Evolutionary conservation across 352 stramenopile genomes (phyloP), one percentile per base, ranked within the genome.

Genomic region (Phytophthora ohioensis): DNA sequence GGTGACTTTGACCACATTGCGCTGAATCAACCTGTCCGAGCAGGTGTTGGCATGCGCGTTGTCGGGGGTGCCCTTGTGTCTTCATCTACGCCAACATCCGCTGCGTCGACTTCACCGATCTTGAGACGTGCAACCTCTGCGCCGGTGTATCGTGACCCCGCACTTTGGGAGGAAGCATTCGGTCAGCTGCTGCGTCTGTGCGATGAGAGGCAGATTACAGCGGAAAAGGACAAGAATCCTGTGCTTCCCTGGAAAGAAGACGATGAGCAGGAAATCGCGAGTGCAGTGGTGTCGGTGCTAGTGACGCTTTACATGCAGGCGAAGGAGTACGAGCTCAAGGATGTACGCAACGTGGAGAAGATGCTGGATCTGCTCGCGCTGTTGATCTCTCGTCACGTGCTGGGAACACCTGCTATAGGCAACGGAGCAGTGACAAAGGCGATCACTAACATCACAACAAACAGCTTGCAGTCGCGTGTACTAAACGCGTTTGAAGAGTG

Each of bases 31-130:
- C 88, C 82, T 21, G 84, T 97, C 21, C 90, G 91, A 46, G 92
- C 82, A 15, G 89, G 87, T 4, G 85, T 92, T 6, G 92, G 92
- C 2, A 98, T 98, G 92, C 89, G 92, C 5, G 88, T 98, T 5
- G 91, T 98, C 7, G 90, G 94, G 34, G 92, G 92, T 9, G 88
- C 93, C 7, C 62, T 97, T 6, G 82, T 92, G 15, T 77, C 86
- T 9, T 73, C 79, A 0, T 64, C 79, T 31, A 63, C 60, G n/a
- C 46, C 68, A 1, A 45, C 71, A 8, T 69, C 76, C 4, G 38
- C 70, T 7, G 30, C 67, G 10, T 65, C 66, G 35, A 42, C 64
- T 46, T 63, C 41, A 62, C 63, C 32, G 78, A 81, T 38, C 49
- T 31, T 62, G 41, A 76, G 49, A 17, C 41, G 54, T 35, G 65